Evolutionary conservation across 345 rosid species (phyloP).

Genomic region (Moricandia moricandioides): DNA sequence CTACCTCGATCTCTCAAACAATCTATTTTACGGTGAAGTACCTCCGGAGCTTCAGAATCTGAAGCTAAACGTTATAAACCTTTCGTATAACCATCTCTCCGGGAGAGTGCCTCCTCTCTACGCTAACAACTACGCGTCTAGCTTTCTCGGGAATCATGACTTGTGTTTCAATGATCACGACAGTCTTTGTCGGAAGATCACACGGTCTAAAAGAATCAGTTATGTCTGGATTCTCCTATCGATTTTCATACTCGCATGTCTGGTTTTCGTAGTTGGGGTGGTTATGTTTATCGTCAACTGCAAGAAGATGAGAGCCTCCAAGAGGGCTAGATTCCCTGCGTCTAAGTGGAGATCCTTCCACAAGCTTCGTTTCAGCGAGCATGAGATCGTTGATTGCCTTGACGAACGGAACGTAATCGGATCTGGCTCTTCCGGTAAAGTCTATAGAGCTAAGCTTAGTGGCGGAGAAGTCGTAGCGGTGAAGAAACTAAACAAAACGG

Average conservation of each 20-base stretch:
- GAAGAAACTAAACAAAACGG: conserved; percentile 56
- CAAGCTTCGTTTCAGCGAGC: conserved; percentile 72
- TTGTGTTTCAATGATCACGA: conserved; percentile 53
- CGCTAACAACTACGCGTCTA: conserved; percentile 46
- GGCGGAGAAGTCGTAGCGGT: conserved; percentile 77
- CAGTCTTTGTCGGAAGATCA: conserved; percentile 52
- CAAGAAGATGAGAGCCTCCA: conserved; percentile 43
- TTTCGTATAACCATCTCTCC: conserved; percentile 65
- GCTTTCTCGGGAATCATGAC: conserved; percentile 76
- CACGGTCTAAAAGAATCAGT: conserved; percentile 37
- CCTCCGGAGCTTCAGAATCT: conserved; percentile 69
- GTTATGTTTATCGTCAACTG: conserved; percentile 60
- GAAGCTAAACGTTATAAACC: conserved; percentile 71
- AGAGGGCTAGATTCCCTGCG: conserved; percentile 31
- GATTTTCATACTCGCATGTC: conserved; percentile 52
- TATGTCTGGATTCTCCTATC: conserved; percentile 62
- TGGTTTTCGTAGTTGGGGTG: conserved; percentile 57
- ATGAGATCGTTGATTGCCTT: conserved; percentile 56
- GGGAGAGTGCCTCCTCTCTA: conserved; percentile 72
- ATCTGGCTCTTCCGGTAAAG: conserved; percentile 81
- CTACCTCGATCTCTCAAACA: conserved; percentile 82
- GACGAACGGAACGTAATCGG: conserved; percentile 74
- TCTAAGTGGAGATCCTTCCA: conserved; percentile 90
- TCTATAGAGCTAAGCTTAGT: conserved; percentile 68
- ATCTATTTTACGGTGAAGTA: conserved; percentile 62